Evolutionary conservation across 331 rosid genomes (phyloP).

Genomic region (Cydonia oblonga): DNA sequence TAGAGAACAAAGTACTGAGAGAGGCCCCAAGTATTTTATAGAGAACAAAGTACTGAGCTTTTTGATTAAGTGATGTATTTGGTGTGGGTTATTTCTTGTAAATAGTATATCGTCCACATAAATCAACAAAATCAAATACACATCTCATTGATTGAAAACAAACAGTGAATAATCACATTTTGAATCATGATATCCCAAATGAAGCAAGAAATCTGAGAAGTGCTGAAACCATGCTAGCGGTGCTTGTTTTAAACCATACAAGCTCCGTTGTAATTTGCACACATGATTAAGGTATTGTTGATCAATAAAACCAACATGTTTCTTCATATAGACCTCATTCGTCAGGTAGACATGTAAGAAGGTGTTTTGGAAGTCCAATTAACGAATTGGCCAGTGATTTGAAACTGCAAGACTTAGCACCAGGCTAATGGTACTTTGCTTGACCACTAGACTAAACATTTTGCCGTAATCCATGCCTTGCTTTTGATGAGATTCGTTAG

Average conservation of each 20-base stretch:
- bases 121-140: not conserved
- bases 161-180: not conserved
- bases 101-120: not conserved
- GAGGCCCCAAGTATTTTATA: too few relatives aligned
- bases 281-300: not conserved
- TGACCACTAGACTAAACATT: not conserved
- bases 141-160: not conserved
- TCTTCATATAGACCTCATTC: not conserved
- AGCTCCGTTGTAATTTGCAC: not conserved
- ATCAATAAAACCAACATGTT: accelerated
- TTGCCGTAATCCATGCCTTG: not conserved
- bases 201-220: not conserved
- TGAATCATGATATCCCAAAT: not conserved
- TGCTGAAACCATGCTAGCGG: not conserved
- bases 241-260: not conserved
- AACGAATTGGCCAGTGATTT: not conserved
- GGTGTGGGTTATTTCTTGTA: not conserved
- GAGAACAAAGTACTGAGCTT: not conserved
- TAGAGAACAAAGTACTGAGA: too few relatives aligned
- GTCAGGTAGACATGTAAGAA: not conserved
- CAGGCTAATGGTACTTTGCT: not conserved
- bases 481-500: not conserved
- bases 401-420: not conserved
- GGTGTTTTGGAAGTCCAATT: not conserved
- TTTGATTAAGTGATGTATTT: not conserved